A percentile compares a stretch with the other conserved stretches of the same genome.
These are phyloP conservation scores for Camelina laxa DNA, from an alignment of 345 rosid genomes.

Conservation along the genomic window DNA sequence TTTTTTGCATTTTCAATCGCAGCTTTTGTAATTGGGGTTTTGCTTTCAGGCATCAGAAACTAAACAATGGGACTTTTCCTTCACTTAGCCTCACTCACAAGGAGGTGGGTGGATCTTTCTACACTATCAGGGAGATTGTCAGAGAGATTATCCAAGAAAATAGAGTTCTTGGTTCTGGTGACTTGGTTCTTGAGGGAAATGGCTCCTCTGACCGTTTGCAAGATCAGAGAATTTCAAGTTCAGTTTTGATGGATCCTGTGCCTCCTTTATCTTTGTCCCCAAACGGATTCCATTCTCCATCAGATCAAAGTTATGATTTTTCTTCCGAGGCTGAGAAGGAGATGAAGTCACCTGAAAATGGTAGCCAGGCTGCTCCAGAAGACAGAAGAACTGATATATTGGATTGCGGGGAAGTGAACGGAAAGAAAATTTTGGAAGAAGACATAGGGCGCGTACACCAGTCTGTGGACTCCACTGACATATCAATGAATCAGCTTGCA, in stretches of 20 bases:
- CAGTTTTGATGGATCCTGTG: constrained; percentile 61
- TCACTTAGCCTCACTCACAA: constrained; percentile 86
- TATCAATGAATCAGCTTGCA: constrained; percentile 23
- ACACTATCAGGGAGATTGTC: constrained; percentile 89
- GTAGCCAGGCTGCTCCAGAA: constrained; percentile 36
- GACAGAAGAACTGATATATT: constrained; percentile 41
- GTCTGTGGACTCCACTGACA: constrained; percentile 17
- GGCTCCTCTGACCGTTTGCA: constrained; percentile 43
- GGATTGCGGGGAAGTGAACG: constrained; percentile 35
- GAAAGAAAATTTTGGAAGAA: constrained; percentile 27
- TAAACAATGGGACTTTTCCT: constrained; percentile 77
- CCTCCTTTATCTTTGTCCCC: constrained; percentile 43
- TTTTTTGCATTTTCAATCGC: neutral
- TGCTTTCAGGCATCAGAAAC: constrained; percentile 68
- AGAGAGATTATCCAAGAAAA: constrained; percentile 98
- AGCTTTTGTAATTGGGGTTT: constrained; percentile 28
- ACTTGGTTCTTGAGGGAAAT: constrained; percentile 49
- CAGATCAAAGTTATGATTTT: constrained; percentile 42
- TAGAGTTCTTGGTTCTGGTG: constrained; percentile 88
- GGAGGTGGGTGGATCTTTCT: constrained; percentile 97
- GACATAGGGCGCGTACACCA: neutral
- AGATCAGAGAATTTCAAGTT: constrained; percentile 60
- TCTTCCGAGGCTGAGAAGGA: constrained; percentile 35
- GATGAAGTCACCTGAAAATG: constrained; percentile 41
- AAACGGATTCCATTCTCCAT: constrained; percentile 45